Evolutionary conservation across 441 rosid genomes (phyloP).

Genomic region (Sinapis alba): DNA sequence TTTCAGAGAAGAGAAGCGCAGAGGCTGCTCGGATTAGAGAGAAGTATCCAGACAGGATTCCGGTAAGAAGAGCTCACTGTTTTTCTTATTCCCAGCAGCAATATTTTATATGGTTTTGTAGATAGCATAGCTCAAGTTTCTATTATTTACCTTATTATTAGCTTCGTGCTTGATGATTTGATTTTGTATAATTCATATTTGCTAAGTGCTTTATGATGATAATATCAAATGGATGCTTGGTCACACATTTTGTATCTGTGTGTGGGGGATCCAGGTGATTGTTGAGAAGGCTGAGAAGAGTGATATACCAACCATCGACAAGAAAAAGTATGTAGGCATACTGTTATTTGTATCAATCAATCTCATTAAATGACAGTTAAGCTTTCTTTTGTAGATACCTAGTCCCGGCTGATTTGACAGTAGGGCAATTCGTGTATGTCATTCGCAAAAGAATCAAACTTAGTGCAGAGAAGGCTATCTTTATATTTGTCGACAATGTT

Average conservation of each 20-base stretch:
- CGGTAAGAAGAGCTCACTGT: constrained; percentile 42
- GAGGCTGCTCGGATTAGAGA: constrained; percentile 69
- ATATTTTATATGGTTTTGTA: no score
- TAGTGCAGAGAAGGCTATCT: constrained; percentile 45
- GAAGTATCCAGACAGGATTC: constrained; percentile 66
- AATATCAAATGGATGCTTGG: background rate
- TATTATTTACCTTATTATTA: no score
- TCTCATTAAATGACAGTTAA: constrained; percentile 15
- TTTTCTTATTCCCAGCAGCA: no score
- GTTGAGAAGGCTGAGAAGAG: constrained; percentile 46
- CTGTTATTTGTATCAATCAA: background rate
- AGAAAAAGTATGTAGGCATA: constrained; percentile 40
- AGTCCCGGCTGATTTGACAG: constrained; percentile 68
- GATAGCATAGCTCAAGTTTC: no score
- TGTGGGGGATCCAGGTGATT: constrained; percentile 37
- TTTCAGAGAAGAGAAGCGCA: constrained; percentile 61
- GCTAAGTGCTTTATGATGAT: background rate
- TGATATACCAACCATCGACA: constrained; percentile 45
- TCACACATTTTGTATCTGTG: background rate
- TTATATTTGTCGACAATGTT: constrained; percentile 53
- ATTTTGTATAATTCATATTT: background rate
- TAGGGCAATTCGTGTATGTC: constrained; percentile 68
- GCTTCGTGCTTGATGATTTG: no score
- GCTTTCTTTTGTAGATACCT: constrained; percentile 47
- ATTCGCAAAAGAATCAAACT: constrained; percentile 67